phyloP scores from a whole-genome alignment of 768 basidiomycete species.

The Mycena capillaripes region DNA sequence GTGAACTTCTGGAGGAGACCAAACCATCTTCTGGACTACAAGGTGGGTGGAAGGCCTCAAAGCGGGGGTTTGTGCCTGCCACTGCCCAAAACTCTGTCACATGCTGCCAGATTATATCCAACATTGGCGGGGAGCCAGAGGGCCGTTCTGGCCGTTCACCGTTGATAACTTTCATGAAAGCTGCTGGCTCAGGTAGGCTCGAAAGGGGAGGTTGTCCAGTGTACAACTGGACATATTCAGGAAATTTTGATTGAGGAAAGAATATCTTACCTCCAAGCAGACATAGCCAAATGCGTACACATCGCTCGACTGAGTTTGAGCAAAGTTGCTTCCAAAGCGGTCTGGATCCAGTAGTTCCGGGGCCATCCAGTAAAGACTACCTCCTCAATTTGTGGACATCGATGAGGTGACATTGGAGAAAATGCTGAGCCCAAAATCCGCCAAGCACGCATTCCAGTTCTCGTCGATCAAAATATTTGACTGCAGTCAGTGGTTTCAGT shows the following conservation, averaged over 20 bases:
- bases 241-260: neutral
- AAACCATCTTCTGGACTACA: slow-evolving; percentile 6
- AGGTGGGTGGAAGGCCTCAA: neutral
- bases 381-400: slow-evolving; percentile 43
- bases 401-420: slow-evolving; percentile 46
- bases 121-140: neutral
- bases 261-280: slow-evolving; percentile 44
- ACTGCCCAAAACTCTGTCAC: neutral
- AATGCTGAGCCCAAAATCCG: slow-evolving; percentile 51
- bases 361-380: slow-evolving; percentile 52
- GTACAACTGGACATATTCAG: slow-evolving; percentile 16
- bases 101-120: slow-evolving; percentile 2
- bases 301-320: slow-evolving; percentile 45
- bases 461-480: slow-evolving; percentile 49
- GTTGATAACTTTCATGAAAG: slow-evolving; percentile 4
- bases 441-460: slow-evolving; percentile 46
- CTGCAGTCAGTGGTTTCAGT: slow-evolving; percentile 11
- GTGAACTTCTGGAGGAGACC: too few species aligned
- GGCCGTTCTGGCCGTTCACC: slow-evolving; percentile 17
- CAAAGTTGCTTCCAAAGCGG: slow-evolving; percentile 41
- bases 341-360: slow-evolving; percentile 50
- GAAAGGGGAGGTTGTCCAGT: slow-evolving; percentile 23
- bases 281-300: slow-evolving; percentile 51
- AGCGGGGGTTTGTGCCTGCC: neutral
- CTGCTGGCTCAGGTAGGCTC: neutral